These are phyloP conservation scores for Osmanthus fragrans DNA, from an alignment of 257 asterid genomes.

Conservation along the genomic window DNA sequence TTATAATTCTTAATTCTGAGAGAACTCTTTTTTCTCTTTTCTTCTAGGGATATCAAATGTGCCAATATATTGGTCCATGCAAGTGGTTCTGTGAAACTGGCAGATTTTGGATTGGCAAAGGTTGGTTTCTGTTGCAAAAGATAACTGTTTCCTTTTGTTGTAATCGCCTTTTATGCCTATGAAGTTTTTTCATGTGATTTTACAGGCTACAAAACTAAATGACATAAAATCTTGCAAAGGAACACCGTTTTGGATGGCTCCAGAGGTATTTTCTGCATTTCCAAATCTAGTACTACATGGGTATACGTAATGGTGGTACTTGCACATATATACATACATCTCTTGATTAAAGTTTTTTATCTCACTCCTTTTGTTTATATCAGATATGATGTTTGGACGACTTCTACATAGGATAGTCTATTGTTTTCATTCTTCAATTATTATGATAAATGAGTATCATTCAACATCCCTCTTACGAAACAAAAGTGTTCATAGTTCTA, in stretches of 20 bases:
- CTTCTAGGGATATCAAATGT: conserved; percentile 65
- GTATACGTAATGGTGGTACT: conserved; percentile 7
- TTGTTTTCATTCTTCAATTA: neutral
- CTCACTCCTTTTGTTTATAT: neutral
- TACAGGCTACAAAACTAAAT: conserved; percentile 56
- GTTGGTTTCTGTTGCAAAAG: conserved; percentile 26
- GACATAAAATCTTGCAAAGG: conserved; percentile 75
- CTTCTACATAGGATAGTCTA: neutral
- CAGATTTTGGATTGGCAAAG: conserved; percentile 76
- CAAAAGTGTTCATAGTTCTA: conserved; percentile 2
- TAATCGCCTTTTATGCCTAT: conserved; percentile 11
- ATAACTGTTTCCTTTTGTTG: conserved; percentile 2
- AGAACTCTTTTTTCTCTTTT: conserved; percentile 18
- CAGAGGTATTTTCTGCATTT: conserved; percentile 38
- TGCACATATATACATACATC: conserved; percentile 15
- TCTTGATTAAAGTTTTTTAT: neutral
- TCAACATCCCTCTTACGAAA: neutral
- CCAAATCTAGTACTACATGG: neutral
- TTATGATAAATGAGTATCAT: neutral
- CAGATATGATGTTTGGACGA: neutral
- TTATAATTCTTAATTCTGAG: conserved; percentile 14
- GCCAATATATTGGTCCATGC: conserved; percentile 72
- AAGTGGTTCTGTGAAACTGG: conserved; percentile 64
- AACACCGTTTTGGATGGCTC: conserved; percentile 75
- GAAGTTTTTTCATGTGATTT: conserved; percentile 22